A percentile compares a stretch with the other conserved stretches of the same genome.
phyloP scores from a whole-genome alignment of 2,329 filamentous ascomycete species.

The Plectosphaerella plurivora region DNA sequence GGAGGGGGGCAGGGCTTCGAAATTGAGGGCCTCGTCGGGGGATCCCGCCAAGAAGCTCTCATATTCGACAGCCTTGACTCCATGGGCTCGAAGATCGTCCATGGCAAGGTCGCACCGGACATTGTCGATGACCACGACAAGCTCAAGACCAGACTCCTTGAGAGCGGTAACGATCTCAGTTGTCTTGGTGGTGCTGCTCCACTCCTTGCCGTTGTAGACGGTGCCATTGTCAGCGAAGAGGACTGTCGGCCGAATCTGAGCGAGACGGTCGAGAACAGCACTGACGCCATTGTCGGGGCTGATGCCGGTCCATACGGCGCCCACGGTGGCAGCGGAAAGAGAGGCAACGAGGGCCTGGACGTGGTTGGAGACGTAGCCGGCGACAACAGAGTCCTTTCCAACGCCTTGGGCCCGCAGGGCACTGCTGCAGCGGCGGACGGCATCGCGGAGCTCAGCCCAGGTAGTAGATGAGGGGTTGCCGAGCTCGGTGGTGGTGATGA shows the following conservation, averaged over 20 bases:
- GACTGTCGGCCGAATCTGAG: constrained; percentile 77
- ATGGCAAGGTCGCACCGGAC: constrained; percentile 43
- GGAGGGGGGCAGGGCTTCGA: constrained; percentile 75
- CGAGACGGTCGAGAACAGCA: constrained; percentile 81
- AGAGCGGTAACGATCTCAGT: constrained; percentile 69
- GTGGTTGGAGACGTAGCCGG: constrained; percentile 84
- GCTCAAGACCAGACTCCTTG: constrained; percentile 53
- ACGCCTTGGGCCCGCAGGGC: constrained; percentile 66
- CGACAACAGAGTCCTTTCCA: constrained; percentile 49
- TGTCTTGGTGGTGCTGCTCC: constrained; percentile 76
- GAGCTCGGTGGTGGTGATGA: constrained; percentile 77
- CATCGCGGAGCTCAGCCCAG: constrained; percentile 77
- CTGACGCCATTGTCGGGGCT: constrained; percentile 90
- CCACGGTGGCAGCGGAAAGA: constrained; percentile 76
- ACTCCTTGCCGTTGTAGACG: constrained; percentile 86
- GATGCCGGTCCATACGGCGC: constrained; percentile 89
- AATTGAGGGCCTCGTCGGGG: constrained; percentile 47
- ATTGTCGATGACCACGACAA: constrained; percentile 71
- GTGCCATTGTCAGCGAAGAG: constrained; percentile 86
- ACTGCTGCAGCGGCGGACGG: constrained; percentile 68
- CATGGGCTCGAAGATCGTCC: constrained; percentile 31
- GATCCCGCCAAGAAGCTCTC: constrained; percentile 34
- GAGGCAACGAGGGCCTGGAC: constrained; percentile 82
- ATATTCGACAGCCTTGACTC: constrained; percentile 39
- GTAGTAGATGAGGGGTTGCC: constrained; percentile 53